These are phyloP conservation scores for Raffaelea albimanens DNA, from an alignment of 2,329 filamentous ascomycete genomes.

Conservation along the genomic window DNA sequence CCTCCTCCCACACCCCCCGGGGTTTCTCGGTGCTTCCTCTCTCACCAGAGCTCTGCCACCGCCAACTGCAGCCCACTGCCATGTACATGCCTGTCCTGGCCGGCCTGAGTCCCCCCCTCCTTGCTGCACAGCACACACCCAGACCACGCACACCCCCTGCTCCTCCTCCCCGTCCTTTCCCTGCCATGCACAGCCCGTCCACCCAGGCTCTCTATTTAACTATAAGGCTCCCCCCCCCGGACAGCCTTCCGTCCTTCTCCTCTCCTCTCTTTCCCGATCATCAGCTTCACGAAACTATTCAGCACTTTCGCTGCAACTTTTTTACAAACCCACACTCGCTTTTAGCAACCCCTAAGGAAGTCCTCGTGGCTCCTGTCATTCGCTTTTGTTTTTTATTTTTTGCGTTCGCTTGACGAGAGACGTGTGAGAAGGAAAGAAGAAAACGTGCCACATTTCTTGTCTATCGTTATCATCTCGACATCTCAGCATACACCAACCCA, in stretches of 20 bases:
- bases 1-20: not conserved
- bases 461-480: not conserved
- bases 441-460: conserved; percentile 1
- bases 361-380: conserved; percentile 70
- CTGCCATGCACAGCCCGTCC: not conserved
- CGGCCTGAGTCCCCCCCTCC: too few relatives aligned
- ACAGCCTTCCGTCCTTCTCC: conserved; percentile 11
- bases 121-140: too few relatives aligned
- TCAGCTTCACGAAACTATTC: conserved; percentile 10
- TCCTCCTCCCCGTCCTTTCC: not conserved
- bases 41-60: conserved; percentile 2
- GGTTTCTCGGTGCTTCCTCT: conserved; percentile 4
- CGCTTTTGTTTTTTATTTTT: conserved; percentile 50
- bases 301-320: conserved; percentile 28
- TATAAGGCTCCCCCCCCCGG: conserved; percentile 6
- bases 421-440: conserved; percentile 10
- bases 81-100: too few relatives aligned
- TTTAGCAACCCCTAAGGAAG: conserved; percentile 47
- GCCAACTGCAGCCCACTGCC: not conserved
- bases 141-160: not conserved
- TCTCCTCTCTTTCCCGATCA: conserved; percentile 1
- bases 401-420: conserved; percentile 16
- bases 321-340: conserved; percentile 38
- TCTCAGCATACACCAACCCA: too few relatives aligned
- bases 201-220: conserved; percentile 9